Evolutionary conservation across 73 alveolate species (phyloP).

Genomic region (Paramecium primaurelia): DNA sequence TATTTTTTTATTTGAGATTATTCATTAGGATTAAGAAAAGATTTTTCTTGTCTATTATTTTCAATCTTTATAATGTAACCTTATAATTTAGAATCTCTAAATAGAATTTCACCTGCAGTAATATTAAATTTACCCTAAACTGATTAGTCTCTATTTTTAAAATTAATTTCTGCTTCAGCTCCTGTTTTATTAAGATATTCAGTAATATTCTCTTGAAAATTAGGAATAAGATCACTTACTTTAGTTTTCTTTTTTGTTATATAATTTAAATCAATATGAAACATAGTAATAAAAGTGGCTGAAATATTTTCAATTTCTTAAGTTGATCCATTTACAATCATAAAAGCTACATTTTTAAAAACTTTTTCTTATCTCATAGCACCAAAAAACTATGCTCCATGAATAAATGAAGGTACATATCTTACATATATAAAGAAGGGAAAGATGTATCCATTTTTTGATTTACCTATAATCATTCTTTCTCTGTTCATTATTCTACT

Average conservation of each 20-base stretch:
- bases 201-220: neutral
- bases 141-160: slow-evolving; percentile 40
- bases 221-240: slow-evolving; percentile 46
- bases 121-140: neutral
- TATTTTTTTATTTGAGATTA: neutral
- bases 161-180: slow-evolving; percentile 34
- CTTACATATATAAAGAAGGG: slow-evolving; percentile 56
- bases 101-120: neutral
- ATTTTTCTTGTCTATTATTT: slow-evolving; percentile 20
- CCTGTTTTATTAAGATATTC: slow-evolving; percentile 47
- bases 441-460: slow-evolving; percentile 60
- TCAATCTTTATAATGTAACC: slow-evolving; percentile 53
- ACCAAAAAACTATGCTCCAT: slow-evolving; percentile 57
- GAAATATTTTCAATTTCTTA: slow-evolving; percentile 55
- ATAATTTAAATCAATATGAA: slow-evolving; percentile 34
- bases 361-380: slow-evolving; percentile 53
- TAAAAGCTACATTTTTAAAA: slow-evolving; percentile 43
- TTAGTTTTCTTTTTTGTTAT: slow-evolving; percentile 45
- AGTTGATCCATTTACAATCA: slow-evolving; percentile 37
- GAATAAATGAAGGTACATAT: slow-evolving; percentile 59
- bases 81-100: slow-evolving; percentile 36
- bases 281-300: slow-evolving; percentile 50
- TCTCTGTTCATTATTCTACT: slow-evolving; percentile 59
- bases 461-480: slow-evolving; percentile 45
- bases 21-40: neutral